Conservation (phyloP, 345 rosid species). For the Syzygium oleosum region DNA sequence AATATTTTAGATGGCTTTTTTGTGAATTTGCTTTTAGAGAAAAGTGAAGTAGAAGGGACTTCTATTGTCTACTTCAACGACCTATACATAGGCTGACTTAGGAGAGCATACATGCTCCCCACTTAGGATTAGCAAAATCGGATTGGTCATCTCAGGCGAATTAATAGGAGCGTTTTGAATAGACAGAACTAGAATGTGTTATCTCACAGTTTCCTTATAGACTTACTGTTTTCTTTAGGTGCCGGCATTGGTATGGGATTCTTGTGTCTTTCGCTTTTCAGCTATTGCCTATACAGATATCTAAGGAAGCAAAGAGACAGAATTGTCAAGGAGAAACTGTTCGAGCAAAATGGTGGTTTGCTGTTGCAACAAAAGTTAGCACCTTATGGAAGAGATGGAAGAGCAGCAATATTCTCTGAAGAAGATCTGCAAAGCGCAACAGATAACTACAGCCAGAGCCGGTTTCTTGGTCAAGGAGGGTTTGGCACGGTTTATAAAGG, state of each 20-base stretch:
- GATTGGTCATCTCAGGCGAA: not conserved
- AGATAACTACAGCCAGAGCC: conserved; percentile 16
- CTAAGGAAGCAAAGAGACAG: not conserved
- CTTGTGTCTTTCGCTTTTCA: not conserved
- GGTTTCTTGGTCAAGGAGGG: conserved; percentile 31
- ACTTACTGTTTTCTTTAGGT: conserved; percentile 1
- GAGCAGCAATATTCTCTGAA: conserved; percentile 17
- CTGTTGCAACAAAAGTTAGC: conserved; percentile 18
- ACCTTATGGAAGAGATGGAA: not conserved
- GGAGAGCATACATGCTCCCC: not conserved
- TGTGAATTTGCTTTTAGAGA: not conserved
- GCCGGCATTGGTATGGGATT: conserved; percentile 3
- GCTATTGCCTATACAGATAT: not conserved
- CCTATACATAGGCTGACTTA: not conserved
- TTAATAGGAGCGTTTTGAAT: not conserved
- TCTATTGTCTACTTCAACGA: not conserved
- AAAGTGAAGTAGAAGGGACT: not conserved
- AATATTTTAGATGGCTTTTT: not conserved
- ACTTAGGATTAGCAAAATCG: rapidly evolving
- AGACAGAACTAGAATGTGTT: not conserved
- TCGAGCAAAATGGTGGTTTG: conserved; percentile 25
- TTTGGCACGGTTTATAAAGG: conserved; percentile 42
- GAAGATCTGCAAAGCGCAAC: conserved; percentile 34
- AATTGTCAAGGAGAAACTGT: conserved; percentile 3
- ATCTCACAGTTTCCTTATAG: not conserved